Evolutionary conservation across 2,329 filamentous ascomycete genomes (phyloP).

Genomic region (Penicillium concentricum): DNA sequence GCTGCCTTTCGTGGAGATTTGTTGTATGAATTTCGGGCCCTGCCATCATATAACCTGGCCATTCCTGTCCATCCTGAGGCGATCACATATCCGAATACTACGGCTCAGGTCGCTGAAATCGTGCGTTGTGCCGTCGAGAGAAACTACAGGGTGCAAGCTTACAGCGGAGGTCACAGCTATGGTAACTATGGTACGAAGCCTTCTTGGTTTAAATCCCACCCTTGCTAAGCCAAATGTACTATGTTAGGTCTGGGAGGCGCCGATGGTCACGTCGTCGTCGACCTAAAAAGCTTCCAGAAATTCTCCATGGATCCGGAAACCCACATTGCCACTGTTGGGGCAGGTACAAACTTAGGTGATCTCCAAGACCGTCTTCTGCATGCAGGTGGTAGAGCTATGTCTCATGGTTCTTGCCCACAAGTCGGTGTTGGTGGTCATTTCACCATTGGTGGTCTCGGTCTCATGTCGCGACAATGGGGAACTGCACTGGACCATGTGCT

Average conservation of each 20-base stretch:
- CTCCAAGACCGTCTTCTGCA: slow-evolving; percentile 32
- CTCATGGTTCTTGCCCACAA: slow-evolving; percentile 41
- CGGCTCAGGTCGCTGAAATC: slow-evolving; percentile 17
- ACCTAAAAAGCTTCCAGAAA: slow-evolving; percentile 31
- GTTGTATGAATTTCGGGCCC: slow-evolving; percentile 14
- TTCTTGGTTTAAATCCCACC: not conserved
- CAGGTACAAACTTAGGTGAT: slow-evolving; percentile 36
- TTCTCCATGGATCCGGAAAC: slow-evolving; percentile 34
- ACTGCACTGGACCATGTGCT: slow-evolving; percentile 52
- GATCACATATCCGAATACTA: slow-evolving; percentile 17
- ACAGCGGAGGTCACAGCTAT: slow-evolving; percentile 26
- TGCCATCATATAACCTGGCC: slow-evolving; percentile 28
- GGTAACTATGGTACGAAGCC: slow-evolving; percentile 43
- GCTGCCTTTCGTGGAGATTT: slow-evolving; percentile 22
- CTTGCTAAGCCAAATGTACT: not conserved
- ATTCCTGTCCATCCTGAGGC: slow-evolving; percentile 21
- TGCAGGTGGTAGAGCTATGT: slow-evolving; percentile 33
- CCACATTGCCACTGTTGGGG: slow-evolving; percentile 36
- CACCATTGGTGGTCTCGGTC: slow-evolving; percentile 41
- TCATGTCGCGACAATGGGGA: slow-evolving; percentile 51
- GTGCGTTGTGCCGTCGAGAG: slow-evolving; percentile 18
- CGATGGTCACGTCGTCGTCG: slow-evolving; percentile 33
- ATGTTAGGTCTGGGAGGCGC: slow-evolving; percentile 33
- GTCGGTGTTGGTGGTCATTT: slow-evolving; percentile 43
- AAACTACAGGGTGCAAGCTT: slow-evolving; percentile 20